Conservation (phyloP, 208 protist genomes). For the Leishmania amazonensis region DNA sequence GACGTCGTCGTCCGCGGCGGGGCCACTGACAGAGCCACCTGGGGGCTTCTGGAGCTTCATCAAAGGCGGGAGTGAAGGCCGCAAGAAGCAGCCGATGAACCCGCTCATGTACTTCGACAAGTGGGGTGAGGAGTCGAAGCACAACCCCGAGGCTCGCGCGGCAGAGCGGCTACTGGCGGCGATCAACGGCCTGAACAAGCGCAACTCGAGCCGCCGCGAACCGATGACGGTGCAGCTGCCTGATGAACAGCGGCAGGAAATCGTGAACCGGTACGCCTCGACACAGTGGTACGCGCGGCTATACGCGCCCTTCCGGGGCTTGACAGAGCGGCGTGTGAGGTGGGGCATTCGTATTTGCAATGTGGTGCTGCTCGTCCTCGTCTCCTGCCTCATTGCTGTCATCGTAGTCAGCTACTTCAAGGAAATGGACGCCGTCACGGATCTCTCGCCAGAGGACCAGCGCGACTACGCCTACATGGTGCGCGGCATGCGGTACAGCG, state of each 20-base stretch:
- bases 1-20: not conserved
- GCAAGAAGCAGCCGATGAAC: slow-evolving; percentile 15
- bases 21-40: slow-evolving; percentile 1
- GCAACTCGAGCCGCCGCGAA: slow-evolving; percentile 17
- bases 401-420: slow-evolving; percentile 44
- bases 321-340: slow-evolving; percentile 59
- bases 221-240: slow-evolving; percentile 50
- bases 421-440: slow-evolving; percentile 54
- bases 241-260: slow-evolving; percentile 56
- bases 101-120: slow-evolving; percentile 16
- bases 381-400: slow-evolving; percentile 14
- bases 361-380: slow-evolving; percentile 14
- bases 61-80: slow-evolving; percentile 20
- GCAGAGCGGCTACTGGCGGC: slow-evolving; percentile 43
- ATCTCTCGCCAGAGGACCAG: slow-evolving; percentile 58
- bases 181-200: slow-evolving; percentile 33
- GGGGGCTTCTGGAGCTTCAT: slow-evolving; percentile 14
- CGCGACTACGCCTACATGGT: slow-evolving; percentile 73
- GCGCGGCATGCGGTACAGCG: slow-evolving; percentile 69
- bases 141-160: slow-evolving; percentile 36
- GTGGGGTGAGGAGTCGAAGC: not conserved
- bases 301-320: slow-evolving; percentile 48
- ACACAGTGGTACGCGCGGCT: slow-evolving; percentile 58
- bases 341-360: slow-evolving; percentile 41
- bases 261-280: slow-evolving; percentile 55